phyloP scores from a whole-genome alignment of 495 filamentous ascomycete species.

The Neurospora terricola region DNA sequence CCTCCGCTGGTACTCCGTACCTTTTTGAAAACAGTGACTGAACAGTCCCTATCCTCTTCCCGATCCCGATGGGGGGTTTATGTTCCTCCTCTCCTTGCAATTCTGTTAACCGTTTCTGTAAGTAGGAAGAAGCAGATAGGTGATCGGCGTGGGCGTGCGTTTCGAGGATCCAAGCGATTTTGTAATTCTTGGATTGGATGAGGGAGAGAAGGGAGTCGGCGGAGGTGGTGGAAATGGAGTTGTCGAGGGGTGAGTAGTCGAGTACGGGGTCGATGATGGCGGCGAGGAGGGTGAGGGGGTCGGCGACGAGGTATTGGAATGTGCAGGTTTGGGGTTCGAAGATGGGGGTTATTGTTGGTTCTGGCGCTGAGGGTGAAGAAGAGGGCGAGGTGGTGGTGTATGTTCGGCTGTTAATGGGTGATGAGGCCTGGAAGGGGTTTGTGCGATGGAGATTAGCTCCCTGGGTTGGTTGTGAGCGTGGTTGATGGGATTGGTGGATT shows the following conservation, averaged over 20 bases:
- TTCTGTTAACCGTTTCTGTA: constrained; percentile 31
- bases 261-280: constrained; percentile 53
- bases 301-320: constrained; percentile 51
- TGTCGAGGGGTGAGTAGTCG: constrained; percentile 39
- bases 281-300: constrained; percentile 33
- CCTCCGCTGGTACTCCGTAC: constrained; percentile 34
- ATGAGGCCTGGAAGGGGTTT: background rate
- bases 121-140: constrained; percentile 44
- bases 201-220: constrained; percentile 40
- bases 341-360: constrained; percentile 17
- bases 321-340: constrained; percentile 33
- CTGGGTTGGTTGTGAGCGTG: background rate
- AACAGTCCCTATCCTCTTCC: constrained; percentile 43
- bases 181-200: constrained; percentile 32
- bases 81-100: background rate
- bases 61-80: constrained; percentile 40
- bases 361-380: background rate
- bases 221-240: constrained; percentile 33
- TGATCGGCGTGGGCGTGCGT: constrained; percentile 56
- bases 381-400: background rate
- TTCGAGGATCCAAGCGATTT: constrained; percentile 42
- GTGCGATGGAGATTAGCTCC: background rate
- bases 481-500: background rate
- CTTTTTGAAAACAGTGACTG: constrained; percentile 37
- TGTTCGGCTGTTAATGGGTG: background rate